Evolutionary conservation across 768 basidiomycete species (phyloP).

Genomic region (Lyophyllum shimeji): DNA sequence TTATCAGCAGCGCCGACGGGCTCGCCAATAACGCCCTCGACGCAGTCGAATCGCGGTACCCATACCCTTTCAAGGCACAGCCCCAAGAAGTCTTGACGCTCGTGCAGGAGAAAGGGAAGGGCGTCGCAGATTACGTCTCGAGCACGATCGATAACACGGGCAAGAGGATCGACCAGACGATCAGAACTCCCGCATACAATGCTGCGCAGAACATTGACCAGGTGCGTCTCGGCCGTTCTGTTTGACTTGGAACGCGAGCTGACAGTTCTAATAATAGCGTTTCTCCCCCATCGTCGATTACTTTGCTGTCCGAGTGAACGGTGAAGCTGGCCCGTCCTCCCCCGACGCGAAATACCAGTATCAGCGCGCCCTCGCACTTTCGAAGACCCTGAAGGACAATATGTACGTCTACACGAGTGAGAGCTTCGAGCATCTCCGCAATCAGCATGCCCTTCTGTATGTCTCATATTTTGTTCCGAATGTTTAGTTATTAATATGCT

Average conservation of each 20-base stretch:
- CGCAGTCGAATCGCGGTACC: constrained; percentile 68
- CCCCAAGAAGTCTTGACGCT: constrained; percentile 69
- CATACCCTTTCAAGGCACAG: constrained; percentile 72
- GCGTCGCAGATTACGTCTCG: constrained; percentile 51
- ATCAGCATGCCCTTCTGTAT: constrained; percentile 65
- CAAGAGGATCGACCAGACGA: constrained; percentile 52
- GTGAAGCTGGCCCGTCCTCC: constrained; percentile 45
- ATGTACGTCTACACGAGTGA: constrained; percentile 66
- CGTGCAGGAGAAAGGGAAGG: constrained; percentile 57
- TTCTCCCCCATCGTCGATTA: constrained; percentile 77
- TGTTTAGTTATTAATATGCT: constrained; percentile 7
- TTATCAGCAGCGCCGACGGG: constrained; percentile 63
- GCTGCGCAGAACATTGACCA: constrained; percentile 73
- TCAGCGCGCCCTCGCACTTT: constrained; percentile 69
- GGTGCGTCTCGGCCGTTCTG: constrained; percentile 37
- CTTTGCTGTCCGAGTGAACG: constrained; percentile 54
- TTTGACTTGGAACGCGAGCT: constrained; percentile 10
- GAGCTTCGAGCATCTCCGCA: constrained; percentile 68
- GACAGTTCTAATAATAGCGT: constrained; percentile 37
- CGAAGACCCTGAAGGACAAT: constrained; percentile 61
- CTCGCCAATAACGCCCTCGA: constrained; percentile 75
- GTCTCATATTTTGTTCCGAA: constrained; percentile 21
- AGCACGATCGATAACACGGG: constrained; percentile 35
- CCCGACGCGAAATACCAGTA: constrained; percentile 71
- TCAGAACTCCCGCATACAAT: constrained; percentile 60